Evolutionary conservation across 257 asterid genomes (phyloP).

Genomic region (Verbascum thapsus): DNA sequence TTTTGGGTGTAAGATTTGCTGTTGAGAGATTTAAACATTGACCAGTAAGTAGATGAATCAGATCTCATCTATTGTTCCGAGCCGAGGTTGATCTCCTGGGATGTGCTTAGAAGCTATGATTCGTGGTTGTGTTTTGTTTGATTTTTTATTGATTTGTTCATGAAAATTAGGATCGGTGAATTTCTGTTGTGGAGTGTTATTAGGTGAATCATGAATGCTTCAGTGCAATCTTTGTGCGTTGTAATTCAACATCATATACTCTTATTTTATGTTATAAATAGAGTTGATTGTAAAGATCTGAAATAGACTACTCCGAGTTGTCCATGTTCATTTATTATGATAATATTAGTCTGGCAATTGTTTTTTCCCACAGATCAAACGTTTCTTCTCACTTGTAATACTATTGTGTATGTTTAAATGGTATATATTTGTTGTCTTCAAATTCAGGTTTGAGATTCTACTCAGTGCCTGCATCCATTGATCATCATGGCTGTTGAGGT

Average conservation of each 20-base stretch:
- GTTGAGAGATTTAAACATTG: too few species aligned
- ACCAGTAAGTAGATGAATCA: slow-evolving; percentile 5
- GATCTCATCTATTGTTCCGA: not conserved
- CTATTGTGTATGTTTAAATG: not conserved
- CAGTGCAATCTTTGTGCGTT: not conserved
- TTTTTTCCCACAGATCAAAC: not conserved
- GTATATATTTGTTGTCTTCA: not conserved
- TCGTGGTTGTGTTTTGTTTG: slow-evolving; percentile 1
- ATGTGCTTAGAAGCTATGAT: not conserved
- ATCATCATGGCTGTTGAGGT: slow-evolving; percentile 54
- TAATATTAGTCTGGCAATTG: not conserved
- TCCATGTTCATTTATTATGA: not conserved
- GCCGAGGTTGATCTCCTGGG: not conserved
- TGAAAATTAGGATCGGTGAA: not conserved
- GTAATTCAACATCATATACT: not conserved
- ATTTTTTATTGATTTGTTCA: slow-evolving; percentile 3
- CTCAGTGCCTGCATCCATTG: slow-evolving; percentile 15
- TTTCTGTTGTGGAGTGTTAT: slow-evolving; percentile 4
- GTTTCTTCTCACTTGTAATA: not conserved
- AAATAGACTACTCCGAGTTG: not conserved
- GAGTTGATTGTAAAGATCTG: not conserved
- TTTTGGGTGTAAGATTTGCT: slow-evolving; percentile 10
- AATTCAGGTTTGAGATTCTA: slow-evolving; percentile 39
- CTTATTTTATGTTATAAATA: too few species aligned
- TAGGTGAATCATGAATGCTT: not conserved